A percentile compares a stretch with the other conserved stretches of the same genome.
Evolutionary conservation across 345 rosid genomes (phyloP).

Genomic region (Gossypioides kirkii): DNA sequence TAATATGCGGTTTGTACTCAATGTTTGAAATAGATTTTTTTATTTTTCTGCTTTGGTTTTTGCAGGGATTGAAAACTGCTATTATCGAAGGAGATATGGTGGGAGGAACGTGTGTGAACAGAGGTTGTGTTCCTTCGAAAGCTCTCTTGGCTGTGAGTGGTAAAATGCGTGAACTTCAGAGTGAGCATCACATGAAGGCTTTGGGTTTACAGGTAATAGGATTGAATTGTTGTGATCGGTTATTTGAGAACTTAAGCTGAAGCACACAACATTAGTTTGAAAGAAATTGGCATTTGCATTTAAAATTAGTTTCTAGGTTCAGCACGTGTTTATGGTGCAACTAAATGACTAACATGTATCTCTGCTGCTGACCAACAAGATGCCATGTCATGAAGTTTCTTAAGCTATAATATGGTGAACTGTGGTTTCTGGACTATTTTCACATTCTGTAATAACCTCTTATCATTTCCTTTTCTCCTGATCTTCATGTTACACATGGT

Average conservation of each 20-base stretch:
- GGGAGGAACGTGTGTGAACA: conserved; percentile 97
- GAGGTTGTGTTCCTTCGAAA: conserved; percentile 99
- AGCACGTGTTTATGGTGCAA: not conserved
- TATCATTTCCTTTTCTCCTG: not conserved
- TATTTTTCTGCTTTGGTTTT: not conserved
- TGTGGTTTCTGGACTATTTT: not conserved
- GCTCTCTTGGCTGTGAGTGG: conserved; percentile 98
- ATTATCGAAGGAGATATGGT: conserved; percentile 94
- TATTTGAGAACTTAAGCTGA: not conserved
- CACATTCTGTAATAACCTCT: not conserved
- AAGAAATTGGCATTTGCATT: not conserved
- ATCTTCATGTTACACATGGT: conserved; percentile 7
- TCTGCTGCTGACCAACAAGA: not conserved
- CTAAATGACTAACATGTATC: not conserved
- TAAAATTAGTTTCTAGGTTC: not conserved
- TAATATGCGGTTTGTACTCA: not conserved
- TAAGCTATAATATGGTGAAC: not conserved
- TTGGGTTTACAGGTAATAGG: conserved; percentile 82
- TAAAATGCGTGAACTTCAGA: conserved; percentile 90
- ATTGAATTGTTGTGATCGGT: not conserved
- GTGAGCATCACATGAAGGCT: conserved; percentile 91
- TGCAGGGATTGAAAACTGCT: conserved; percentile 90
- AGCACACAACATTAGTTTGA: not conserved
- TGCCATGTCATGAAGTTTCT: not conserved
- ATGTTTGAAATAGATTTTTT: not conserved